These are phyloP conservation scores for Golovinomyces cichoracearum DNA, from an alignment of 2,329 filamentous ascomycete genomes.

Conservation along the genomic window DNA sequence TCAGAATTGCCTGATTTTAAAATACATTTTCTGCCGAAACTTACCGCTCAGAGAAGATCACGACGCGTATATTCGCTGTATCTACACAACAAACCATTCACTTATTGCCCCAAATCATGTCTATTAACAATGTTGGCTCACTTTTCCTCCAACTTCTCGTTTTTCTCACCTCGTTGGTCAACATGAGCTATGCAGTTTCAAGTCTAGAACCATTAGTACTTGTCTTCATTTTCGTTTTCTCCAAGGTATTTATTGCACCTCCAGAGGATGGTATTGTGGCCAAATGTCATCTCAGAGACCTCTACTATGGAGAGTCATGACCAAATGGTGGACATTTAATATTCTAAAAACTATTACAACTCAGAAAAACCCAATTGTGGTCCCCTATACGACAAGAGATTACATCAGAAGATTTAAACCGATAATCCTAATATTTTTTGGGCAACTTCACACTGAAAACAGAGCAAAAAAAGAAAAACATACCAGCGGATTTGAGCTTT, in stretches of 20 bases:
- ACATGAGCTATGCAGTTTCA: slow-evolving; percentile 25
- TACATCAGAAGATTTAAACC: no score
- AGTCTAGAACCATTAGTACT: slow-evolving; percentile 23
- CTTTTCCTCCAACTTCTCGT: slow-evolving; percentile 25
- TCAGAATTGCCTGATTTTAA: no score
- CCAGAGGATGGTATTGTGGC: slow-evolving; percentile 22
- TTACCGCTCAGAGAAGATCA: not conserved
- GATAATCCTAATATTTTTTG: no score
- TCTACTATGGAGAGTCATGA: not conserved
- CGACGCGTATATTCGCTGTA: not conserved
- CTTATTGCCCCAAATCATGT: slow-evolving; percentile 18
- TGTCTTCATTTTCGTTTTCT: slow-evolving; percentile 23
- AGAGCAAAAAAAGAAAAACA: no score
- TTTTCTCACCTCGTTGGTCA: slow-evolving; percentile 27
- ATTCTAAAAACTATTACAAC: no score
- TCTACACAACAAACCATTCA: not conserved
- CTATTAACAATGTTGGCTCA: slow-evolving; percentile 26
- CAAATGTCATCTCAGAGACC: slow-evolving; percentile 10
- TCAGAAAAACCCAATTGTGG: no score
- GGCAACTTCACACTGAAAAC: no score
- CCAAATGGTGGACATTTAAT: no score
- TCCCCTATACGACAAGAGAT: no score
- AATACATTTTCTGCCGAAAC: not conserved
- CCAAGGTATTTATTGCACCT: slow-evolving; percentile 22
- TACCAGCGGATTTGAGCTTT: no score